Evolutionary conservation across 768 basidiomycete genomes (phyloP), one percentile per base, ranked within the genome.

Genomic region (Stropharia rugosoannulata): DNA sequence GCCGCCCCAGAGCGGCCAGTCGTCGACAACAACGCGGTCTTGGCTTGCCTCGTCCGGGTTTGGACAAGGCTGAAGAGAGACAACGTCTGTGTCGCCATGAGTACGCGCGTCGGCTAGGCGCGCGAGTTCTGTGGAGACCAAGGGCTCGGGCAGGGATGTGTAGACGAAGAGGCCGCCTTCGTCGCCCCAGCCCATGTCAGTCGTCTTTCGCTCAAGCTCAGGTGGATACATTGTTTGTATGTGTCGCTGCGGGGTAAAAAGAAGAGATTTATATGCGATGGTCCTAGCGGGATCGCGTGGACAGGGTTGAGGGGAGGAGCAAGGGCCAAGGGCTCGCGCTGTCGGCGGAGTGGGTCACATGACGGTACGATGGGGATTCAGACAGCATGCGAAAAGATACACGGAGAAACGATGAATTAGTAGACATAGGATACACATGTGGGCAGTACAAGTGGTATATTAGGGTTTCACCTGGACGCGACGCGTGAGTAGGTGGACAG

Each of bases 61-160:
- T 1, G 71, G 70, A 58, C 74, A 78, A 19, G 81, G 81, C 58
- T 83, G 81, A 45, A 83, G 70, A 15, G 74, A 69, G 29, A 80
- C 70, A 41, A 66, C 65, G 55, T 78, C 73, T n/a, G 75, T 75
- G 50, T 69, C 65, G 5, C 64, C 63, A 37, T 67, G 51, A 1
- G 72, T 63, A 5, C 64, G 64, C 15, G 77, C 68, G 29, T 54
- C 56, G 3, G 80, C 68, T 1, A 75, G 66, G 11, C 75, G 72
- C 39, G 63, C 65, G n/a, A 82, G 72, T 63, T 79, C 75, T 5
- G 68, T 60, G 6, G 75, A 71, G 5, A 79, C 59, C 6, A 67
- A 57, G 5, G 78, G 75, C 56, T 80, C 80, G n/a, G 72, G 54
- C 36, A 82, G 70, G 8, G 69, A 59, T 10, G 73, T 72, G 55